Evolutionary conservation across 2,329 filamentous ascomycete species (phyloP).

Genomic region (Xylariomycetidae sp.): DNA sequence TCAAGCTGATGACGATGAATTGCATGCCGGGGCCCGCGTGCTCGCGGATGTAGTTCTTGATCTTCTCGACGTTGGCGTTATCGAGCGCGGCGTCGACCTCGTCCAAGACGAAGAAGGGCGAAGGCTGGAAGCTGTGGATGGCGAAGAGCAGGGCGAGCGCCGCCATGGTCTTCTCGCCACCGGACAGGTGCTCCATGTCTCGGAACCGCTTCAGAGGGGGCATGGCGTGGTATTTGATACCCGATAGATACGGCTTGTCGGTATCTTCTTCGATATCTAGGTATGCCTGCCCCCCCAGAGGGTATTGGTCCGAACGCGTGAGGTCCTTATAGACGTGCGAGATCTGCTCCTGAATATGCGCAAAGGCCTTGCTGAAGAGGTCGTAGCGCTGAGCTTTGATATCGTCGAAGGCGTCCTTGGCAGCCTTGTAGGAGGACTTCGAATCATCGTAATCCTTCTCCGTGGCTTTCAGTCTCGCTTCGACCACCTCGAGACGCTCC

Average conservation of each 20-base stretch:
- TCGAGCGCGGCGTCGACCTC: slow-evolving; percentile 98
- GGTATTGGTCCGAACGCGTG: slow-evolving; percentile 84
- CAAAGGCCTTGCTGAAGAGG: slow-evolving; percentile 92
- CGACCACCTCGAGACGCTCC: slow-evolving; percentile 82
- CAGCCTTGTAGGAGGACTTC: slow-evolving; percentile 65
- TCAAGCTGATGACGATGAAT: slow-evolving; percentile 96
- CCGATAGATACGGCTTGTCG: slow-evolving; percentile 92
- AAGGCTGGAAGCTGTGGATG: slow-evolving; percentile 92
- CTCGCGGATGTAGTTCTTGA: slow-evolving; percentile 92
- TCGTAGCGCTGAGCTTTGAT: slow-evolving; percentile 81
- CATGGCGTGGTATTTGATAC: slow-evolving; percentile 98
- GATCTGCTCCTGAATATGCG: slow-evolving; percentile 93
- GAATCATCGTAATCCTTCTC: slow-evolving; percentile 89
- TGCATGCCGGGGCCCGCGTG: slow-evolving; percentile 97
- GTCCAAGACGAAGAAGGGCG: slow-evolving; percentile 95
- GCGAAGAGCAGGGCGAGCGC: slow-evolving; percentile 94
- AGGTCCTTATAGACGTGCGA: slow-evolving; percentile 91
- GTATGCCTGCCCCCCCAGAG: slow-evolving; percentile 83
- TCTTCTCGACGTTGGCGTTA: slow-evolving; percentile 92
- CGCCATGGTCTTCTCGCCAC: slow-evolving; percentile 98
- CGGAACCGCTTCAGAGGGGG: slow-evolving; percentile 96
- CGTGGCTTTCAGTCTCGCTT: slow-evolving; percentile 74
- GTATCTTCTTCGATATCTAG: slow-evolving; percentile 90
- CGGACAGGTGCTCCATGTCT: slow-evolving; percentile 97
- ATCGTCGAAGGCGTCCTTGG: slow-evolving; percentile 78